Base-by-base conservation (phyloP, 768 basidiomycete genomes). In the Clitopilus hobsonii region DNA sequence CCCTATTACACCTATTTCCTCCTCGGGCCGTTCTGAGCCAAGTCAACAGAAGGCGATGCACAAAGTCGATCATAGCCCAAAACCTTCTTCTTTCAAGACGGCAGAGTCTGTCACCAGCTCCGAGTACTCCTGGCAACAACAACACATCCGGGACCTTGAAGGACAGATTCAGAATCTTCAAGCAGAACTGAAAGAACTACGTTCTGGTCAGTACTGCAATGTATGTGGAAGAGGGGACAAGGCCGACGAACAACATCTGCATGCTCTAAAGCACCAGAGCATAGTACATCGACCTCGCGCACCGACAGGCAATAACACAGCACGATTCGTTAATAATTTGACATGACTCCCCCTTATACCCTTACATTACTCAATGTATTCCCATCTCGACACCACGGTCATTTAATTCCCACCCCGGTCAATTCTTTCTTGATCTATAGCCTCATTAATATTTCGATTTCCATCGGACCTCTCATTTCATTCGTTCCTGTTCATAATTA, bases 111-210 rank as follows among this genome's bases (percentile, higher is more conserved):
- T 29, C 87, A 84, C 62, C 82, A 88, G 27, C 83, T 89, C 65
- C 71, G 90, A 30, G 62, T 70, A 30, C 71, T 80, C 79, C 20
- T 90, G 86, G 85, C 86, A 89, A 62, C 79, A 89, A 61, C 79
- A 75, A 55, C 84, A 88, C 56, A 78, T 90, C 51, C 83, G 80
- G 84, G 89, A 91, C 63, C 71, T 92, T 51, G 88, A 88, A 63
- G 79, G 81, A 11, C 86, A 88, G 64, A 79, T 92, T 45, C 80
- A 80, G 49, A 85, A 86, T 64, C 71, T 93, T 55, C 85, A 87
- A 58, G 74, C 79, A 18, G 87, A 91, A 65, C 65, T 92, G 28
- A 84, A 86, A 28, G 14, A 65, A 60, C 6, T 66, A 69, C 47
- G 71, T 72, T 49, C 65, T 62, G 22, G 64, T 20, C 41, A 63